Base-by-base conservation (phyloP, 495 filamentous ascomycete species). In the Gamarada debralockiae region DNA sequence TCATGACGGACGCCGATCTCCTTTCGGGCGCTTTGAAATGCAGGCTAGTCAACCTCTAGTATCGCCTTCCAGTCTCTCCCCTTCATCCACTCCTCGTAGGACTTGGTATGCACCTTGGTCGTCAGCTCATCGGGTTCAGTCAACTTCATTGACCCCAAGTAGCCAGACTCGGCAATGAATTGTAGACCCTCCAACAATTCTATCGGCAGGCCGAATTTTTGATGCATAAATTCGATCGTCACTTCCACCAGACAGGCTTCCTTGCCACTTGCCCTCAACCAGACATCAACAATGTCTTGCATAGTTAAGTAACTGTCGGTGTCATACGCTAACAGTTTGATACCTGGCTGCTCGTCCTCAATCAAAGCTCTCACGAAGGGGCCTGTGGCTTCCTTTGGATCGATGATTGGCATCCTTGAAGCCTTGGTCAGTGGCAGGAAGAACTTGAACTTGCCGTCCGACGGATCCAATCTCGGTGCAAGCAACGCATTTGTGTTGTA, bases 281-380 rank as follows among this genome's bases (percentile, higher is more conserved):
- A 74, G 0, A 62, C 23, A 12, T 61, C 55, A 13, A 69, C 52
- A 7, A 65, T 52, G 31, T 73, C 55, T 23, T 55, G 54, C 2
- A 72, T 48, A 0, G 50, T 66, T 18, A 66, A 46, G 46, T 68
- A 65, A 39, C 64, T 66, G 44, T 76, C 15, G 7, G 1, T 15
- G 20, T 56, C 69, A 50, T 74, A 76, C 0, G 71, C 73, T 2
- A 74, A 57, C 0, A 77, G 53, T 55, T 68, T 73, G 10, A 52
- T 66, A 0, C 67, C 65, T 8, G 73, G 49, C 0, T 23, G 53
- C 39, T 74, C 71, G 39, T 66, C 62, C 48, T 70, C 69, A 38
- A 74, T 56, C 44, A 76, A 58, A 14, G 70, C 67, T n/a, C 57
- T 61, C 0, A 76, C 73, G 49, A 72, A 76, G 3, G 49, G 55